Evolutionary conservation across 2,329 filamentous ascomycete genomes (phyloP).

Genomic region (Diaporthe ampelina): DNA sequence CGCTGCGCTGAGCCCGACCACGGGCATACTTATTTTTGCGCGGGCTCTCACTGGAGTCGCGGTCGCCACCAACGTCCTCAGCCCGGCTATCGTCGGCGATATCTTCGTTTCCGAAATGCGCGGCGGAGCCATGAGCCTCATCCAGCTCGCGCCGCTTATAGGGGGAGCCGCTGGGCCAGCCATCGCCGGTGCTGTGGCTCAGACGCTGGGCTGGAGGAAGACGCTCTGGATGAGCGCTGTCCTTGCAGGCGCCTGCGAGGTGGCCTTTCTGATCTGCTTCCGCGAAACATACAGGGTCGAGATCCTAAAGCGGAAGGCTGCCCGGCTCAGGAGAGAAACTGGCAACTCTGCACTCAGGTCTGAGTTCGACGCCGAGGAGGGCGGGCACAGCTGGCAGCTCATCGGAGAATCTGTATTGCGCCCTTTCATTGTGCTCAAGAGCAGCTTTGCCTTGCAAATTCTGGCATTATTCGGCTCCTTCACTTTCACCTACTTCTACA

Average conservation of each 20-base stretch:
- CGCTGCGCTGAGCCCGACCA: constrained; percentile 60
- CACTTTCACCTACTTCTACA: constrained; percentile 66
- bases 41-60: constrained; percentile 73
- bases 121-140: constrained; percentile 69
- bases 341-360: constrained; percentile 50
- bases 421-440: constrained; percentile 61
- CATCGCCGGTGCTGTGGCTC: constrained; percentile 67
- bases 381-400: constrained; percentile 46
- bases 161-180: constrained; percentile 71
- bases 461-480: constrained; percentile 62
- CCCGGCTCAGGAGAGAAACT: constrained; percentile 49
- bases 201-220: constrained; percentile 67
- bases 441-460: constrained; percentile 66
- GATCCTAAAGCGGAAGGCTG: constrained; percentile 63
- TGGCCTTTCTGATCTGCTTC: constrained; percentile 65
- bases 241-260: constrained; percentile 63
- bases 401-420: constrained; percentile 59
- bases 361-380: constrained; percentile 49
- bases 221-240: constrained; percentile 65
- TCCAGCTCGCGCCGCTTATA: constrained; percentile 69
- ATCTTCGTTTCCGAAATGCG: constrained; percentile 70
- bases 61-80: constrained; percentile 74
- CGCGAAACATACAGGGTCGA: constrained; percentile 73
- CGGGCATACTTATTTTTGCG: constrained; percentile 64
- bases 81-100: constrained; percentile 74